Evolutionary conservation across 1,139 yeast species (phyloP).

Genomic region (Wickerhamomyces sp.): DNA sequence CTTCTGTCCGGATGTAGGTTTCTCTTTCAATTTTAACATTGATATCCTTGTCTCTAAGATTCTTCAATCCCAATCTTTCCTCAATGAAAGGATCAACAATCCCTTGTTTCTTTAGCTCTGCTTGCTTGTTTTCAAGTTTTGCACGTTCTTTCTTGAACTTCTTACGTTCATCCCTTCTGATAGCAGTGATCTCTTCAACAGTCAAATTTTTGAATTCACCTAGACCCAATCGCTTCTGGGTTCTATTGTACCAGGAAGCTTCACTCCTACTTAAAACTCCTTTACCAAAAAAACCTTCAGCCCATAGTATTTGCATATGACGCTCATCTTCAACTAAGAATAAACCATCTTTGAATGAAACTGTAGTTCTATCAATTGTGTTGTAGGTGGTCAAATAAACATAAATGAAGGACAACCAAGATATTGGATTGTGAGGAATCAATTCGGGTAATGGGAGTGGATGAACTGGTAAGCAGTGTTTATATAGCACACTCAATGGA

Average conservation of each 20-base stretch:
- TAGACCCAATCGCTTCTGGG: constrained; percentile 46
- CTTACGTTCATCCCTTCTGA: constrained; percentile 67
- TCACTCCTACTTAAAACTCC: constrained; percentile 87
- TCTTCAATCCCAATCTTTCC: constrained; percentile 27
- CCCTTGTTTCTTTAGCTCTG: constrained; percentile 28
- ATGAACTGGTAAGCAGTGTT: constrained; percentile 35
- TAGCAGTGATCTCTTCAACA: constrained; percentile 72
- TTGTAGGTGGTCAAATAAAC: constrained; percentile 26
- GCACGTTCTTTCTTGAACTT: constrained; percentile 59
- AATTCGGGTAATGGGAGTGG: constrained; percentile 40
- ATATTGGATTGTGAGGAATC: constrained; percentile 53
- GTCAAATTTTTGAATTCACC: constrained; percentile 32
- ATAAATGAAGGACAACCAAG: constrained; percentile 46
- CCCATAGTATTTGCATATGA: constrained; percentile 67
- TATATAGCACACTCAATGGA: constrained; percentile 27
- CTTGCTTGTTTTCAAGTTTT: constrained; percentile 28
- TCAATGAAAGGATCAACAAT: constrained; percentile 29
- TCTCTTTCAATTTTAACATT: constrained; percentile 22
- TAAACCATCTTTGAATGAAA: constrained; percentile 25
- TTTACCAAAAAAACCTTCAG: constrained; percentile 89
- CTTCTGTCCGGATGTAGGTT: constrained; percentile 35
- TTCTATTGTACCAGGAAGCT: constrained; percentile 80
- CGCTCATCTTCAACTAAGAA: constrained; percentile 42
- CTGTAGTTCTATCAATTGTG: constrained; percentile 9
- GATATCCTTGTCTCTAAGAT: constrained; percentile 30